Evolutionary conservation across 352 stramenopile genomes (phyloP).

Genomic region (Pythium angustatum): DNA sequence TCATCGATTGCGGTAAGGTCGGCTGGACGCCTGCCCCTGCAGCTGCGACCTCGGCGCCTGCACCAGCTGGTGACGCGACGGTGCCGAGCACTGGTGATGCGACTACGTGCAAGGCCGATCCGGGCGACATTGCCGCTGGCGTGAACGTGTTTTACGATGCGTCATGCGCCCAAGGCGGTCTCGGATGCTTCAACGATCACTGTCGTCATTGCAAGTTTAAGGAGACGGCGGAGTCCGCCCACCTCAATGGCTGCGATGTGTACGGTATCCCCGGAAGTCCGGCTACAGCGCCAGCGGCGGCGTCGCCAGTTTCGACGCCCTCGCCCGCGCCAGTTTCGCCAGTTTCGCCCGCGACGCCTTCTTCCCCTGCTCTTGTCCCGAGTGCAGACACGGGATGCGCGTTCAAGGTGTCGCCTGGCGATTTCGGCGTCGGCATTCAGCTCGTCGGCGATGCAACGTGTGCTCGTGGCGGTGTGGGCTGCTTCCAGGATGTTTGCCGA

Average conservation of each 20-base stretch:
- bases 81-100: not conserved
- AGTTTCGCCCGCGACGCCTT: not conserved
- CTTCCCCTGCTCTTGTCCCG: not conserved
- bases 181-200: constrained; percentile 19
- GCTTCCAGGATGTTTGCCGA: constrained; percentile 24
- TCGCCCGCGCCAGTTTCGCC: not conserved
- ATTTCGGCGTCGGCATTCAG: constrained; percentile 17
- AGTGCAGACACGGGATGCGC: constrained; percentile 3
- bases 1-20: not conserved
- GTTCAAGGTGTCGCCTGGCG: constrained; percentile 29
- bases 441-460: constrained; percentile 32
- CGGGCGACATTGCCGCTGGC: not conserved
- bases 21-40: not conserved
- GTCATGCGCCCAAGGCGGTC: constrained; percentile 4
- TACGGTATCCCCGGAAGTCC: not conserved
- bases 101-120: not conserved
- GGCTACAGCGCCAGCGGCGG: not conserved
- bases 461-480: constrained; percentile 25
- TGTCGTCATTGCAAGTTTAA: constrained; percentile 22
- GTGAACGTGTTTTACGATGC: not conserved
- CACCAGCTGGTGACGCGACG: not conserved
- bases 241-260: constrained; percentile 4
- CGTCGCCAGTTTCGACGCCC: not conserved
- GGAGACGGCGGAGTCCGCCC: constrained; percentile 22
- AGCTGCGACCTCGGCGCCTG: not conserved